phyloP scores from a whole-genome alignment of 306 rosid genomes.

The Corylus americana region DNA sequence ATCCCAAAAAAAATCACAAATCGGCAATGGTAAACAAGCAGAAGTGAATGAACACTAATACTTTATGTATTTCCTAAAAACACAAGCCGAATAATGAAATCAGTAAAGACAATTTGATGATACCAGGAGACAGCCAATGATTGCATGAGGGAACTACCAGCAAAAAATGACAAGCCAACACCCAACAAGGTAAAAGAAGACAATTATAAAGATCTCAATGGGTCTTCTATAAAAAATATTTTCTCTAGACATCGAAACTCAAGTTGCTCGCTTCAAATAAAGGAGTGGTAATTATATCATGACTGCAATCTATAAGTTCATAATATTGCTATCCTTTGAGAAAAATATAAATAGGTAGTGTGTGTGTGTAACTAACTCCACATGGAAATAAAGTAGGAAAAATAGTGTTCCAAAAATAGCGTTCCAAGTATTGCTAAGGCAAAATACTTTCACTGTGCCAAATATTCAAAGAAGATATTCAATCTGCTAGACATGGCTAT shows the following conservation, averaged over 20 bases:
- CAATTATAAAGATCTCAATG: neutral
- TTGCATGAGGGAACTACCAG: neutral
- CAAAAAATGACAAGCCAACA: neutral
- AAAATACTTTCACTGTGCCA: neutral
- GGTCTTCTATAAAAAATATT: neutral
- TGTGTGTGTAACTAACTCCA: neutral
- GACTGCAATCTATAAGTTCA: neutral
- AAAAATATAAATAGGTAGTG: neutral
- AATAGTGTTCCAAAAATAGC: neutral
- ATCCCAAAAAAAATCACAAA: constrained; percentile 11
- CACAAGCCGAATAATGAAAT: constrained; percentile 9
- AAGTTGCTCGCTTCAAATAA: neutral
- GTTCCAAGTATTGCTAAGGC: neutral
- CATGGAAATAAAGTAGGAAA: neutral
- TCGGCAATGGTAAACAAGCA: constrained; percentile 8
- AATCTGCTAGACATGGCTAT: neutral
- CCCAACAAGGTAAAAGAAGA: neutral
- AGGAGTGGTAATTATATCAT: neutral
- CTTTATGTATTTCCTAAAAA: neutral
- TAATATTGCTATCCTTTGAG: neutral
- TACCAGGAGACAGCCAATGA: neutral
- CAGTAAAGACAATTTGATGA: constrained; percentile 1
- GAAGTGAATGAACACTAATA: constrained; percentile 16
- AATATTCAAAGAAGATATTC: neutral
- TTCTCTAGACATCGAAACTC: neutral